Base-by-base conservation (phyloP, 345 rosid genomes). In the Kernera saxatilis region DNA sequence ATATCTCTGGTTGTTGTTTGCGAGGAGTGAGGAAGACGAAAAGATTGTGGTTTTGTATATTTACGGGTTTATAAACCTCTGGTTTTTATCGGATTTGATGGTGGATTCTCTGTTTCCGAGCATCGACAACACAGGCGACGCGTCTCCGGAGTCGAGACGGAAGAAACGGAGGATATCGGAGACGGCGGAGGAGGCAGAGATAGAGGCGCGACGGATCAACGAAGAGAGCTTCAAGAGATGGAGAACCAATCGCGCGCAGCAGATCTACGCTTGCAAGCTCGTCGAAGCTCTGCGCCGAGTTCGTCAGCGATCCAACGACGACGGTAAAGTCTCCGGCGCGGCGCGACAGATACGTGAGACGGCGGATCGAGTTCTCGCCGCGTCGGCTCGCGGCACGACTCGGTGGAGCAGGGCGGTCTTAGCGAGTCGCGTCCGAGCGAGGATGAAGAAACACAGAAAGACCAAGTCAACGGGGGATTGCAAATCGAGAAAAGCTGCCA, bases 401-500 rank as follows among this genome's bases (percentile, higher is more conserved):
- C 79, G 85, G 65, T 88, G 93, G 91, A 82, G 96, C 81, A 87
- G 97, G 21, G 88, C 92, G 71, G 81, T 88, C 35, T 83, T 88
- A 26, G 77, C 86, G 55, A 81, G 44, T 29, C 82, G 90, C 29
- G 49, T 68, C 26, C 65, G 70, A 63, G 56, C 72, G 72, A 77
- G 79, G 30, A 43, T 78, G 12, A 83, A 57, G 79, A 85, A 80
- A 39, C 84, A 82, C 9, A 84, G 19, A 79, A 89, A 70, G 63
- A 87, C 55, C n/a, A 86, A 76, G 78, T 78, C 64, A 19, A 32
- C 48, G 19, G 79, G 73, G 4, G 56, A 30, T 5, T 17, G 44
- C 25, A 66, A 55, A 74, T 61, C 64, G 82, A 85, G 64, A 71
- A 81, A 76, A 68, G 56, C 44, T 30, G 30, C 37, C 73, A 17